Evolutionary conservation across 2,329 filamentous ascomycete genomes (phyloP), one percentile per base, ranked within the genome.

Genomic region (Trichoderma sp.): DNA sequence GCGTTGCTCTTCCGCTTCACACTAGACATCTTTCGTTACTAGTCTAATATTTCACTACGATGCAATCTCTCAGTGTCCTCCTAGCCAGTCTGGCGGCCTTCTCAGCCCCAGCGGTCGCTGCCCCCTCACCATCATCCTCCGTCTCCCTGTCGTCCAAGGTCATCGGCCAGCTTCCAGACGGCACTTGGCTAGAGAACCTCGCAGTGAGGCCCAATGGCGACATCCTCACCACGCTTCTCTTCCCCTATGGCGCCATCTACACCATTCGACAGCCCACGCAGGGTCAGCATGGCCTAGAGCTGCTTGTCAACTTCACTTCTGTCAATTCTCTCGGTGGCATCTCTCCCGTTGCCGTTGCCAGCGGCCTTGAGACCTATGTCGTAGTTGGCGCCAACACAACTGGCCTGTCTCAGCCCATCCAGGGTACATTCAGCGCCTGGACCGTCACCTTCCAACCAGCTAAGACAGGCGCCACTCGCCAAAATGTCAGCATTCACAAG

Each of bases 1-100:
- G 4, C 15, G 0, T 0, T 3, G 1, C 39, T 43, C 17, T 43
- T n/a, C 7, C 0, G 0, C 17, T n/a, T 43, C 39, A n/a, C 39
- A 43, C 39, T 43, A 43, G 7, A n/a, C 39, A n/a, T 43, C 39
- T 1, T 43, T 43, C 6, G 39, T 43, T 1, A n/a, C 15, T 1
- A 43, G 17, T n/a, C 39, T 1, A 43, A n/a, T 3, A 1, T 39
- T 39, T 39, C 15, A 39, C 15, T 7, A 43, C 17, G 39, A 43
- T 43, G 39, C 39, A 43, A n/a, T n/a, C 39, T n/a, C 39, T 43
- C 39, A 43, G 7, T 3, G 15, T 43, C 39, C 7, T 43, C 39
- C 7, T 43, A 9, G 39, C 39, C 39, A 43, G 39, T 43, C 15
- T 43, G 17, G 39, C 3, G 7, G 15, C 15, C 39, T 43, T 43